Base-by-base conservation (phyloP, 2,329 filamentous ascomycete genomes). In the Diaporthe sp. region DNA sequence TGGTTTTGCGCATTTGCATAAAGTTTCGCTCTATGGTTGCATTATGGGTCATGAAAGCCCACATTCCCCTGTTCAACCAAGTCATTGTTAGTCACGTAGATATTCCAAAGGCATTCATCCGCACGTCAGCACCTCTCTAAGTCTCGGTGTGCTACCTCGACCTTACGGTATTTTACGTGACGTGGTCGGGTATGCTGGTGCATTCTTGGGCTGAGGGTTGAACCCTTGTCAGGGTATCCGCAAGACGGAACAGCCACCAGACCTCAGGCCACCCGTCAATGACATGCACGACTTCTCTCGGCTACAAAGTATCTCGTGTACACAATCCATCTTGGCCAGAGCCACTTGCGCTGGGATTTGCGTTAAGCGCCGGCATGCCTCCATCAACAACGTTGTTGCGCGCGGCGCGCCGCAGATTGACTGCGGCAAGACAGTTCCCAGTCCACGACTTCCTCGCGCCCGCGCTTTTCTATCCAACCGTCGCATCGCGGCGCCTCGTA, bases 371-470 rank as follows among this genome's bases (percentile, higher is more conserved):
- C 30, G 56, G 65, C 5, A 82, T 81, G 81, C 61, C 78, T 61
- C 72, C 76, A 22, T 75, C 77, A 58, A 74, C 73, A 30, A 72
- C 69, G 35, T 66, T 80, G 42, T 30, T 76, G 73, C 77, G 77
- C 74, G 53, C 77, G 22, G 53, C 72, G 10, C 71, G 79, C 74
- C 80, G 78, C 74, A 73, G 75, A 17, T 70, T 72, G 51, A 59
- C 75, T 39, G 25, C 56, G 19, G 15, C 66, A 42, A 77, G 63
- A 44, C 58, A 76, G 53, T 70, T 77, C 3, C 80, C 80, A 47
- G 70, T 83, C 35, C 82, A 81, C 70, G 82, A 85, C 71, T 84
- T 85, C 65, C 81, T 86, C 39, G 79, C 81, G 15, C 83, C 85
- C 30, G 80, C 82, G 66, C 77, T 84, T 70, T 77, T 78, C 72